Base-by-base conservation (phyloP, 108 stramenopile genomes). In the Hondaea fermentalgiana region DNA sequence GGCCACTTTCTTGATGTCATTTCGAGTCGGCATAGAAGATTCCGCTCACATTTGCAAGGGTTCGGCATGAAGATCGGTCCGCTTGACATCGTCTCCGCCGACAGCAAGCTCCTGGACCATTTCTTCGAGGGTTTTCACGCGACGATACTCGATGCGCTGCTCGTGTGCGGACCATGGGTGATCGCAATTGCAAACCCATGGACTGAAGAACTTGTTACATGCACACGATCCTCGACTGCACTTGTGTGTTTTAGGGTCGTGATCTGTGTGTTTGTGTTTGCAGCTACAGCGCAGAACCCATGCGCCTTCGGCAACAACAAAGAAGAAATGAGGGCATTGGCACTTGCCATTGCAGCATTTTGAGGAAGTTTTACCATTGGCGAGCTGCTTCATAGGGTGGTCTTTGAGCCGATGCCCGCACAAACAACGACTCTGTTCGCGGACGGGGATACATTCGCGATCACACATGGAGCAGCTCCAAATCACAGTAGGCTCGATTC, bases 351-450 rank as follows among this genome's bases (percentile, higher is more conserved):
- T 83, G 49, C 72, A 45, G 49, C 72, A 83, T 43, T 83, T 45
- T 35, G n/a, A 16, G 5, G 60, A 25, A 5, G 44, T 16, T 5
- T 21, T 51, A 5, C 72, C 72, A 5, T n/a, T 21, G 5, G 44
- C 23, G 47, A 51, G 44, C 23, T 83, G 42, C 21, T 83, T 83
- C 10, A 21, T 8, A 5, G 72, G 72, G 49, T 83, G 72, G 44
- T 83, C 72, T 83, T 83, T 83, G 49, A 83, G 72, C 5, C 72
- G 72, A 83, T 83, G 72, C 5, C 72, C 72, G 72, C 72, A 83
- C 12, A 83, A 44, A 21, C 72, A 83, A 16, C 72, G 72, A 21
- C 72, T 83, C 49, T 83, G 72, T 16, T 83, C 72, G 19, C 72
- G 44, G 8, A 83, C 72, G 17, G 72, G 72, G 44, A 83, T 83